Evolutionary conservation across 2,329 filamentous ascomycete genomes (phyloP).

Genomic region (Diaporthe aspalathi): DNA sequence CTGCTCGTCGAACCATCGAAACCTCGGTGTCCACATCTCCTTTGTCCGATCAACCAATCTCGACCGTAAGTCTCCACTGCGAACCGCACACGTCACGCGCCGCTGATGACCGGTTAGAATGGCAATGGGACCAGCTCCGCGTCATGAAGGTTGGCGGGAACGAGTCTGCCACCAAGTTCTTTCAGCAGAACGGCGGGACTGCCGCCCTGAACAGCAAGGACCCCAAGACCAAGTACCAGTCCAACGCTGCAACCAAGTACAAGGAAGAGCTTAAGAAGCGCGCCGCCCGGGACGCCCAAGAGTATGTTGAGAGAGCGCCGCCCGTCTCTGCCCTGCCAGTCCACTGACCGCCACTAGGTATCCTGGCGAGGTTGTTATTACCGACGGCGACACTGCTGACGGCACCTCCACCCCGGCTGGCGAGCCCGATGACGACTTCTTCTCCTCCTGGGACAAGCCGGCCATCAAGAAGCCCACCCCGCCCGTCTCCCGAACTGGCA

Average conservation of each 20-base stretch:
- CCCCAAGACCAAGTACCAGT: slow-evolving; percentile 95
- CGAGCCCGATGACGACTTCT: slow-evolving; percentile 92
- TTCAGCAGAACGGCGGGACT: slow-evolving; percentile 94
- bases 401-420: slow-evolving; percentile 81
- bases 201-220: slow-evolving; percentile 97
- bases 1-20: slow-evolving; percentile 96
- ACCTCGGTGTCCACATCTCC: slow-evolving; percentile 98
- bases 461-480: slow-evolving; percentile 96
- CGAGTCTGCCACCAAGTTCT: slow-evolving; percentile 97
- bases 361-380: slow-evolving; percentile 86
- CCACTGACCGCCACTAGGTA: slow-evolving; percentile 65
- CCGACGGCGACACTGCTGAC: slow-evolving; percentile 76
- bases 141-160: slow-evolving; percentile 99
- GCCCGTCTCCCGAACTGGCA: slow-evolving; percentile 88
- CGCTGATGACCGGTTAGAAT: slow-evolving; percentile 66
- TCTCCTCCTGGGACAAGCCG: slow-evolving; percentile 98
- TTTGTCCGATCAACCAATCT: slow-evolving; percentile 99
- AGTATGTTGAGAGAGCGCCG: slow-evolving; percentile 66
- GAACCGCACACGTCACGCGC: not conserved
- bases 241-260: slow-evolving; percentile 92
- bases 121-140: slow-evolving; percentile 99
- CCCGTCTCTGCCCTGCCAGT: not conserved
- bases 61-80: slow-evolving; percentile 77
- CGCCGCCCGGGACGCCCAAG: slow-evolving; percentile 83
- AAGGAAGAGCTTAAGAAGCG: slow-evolving; percentile 95